Conservation (phyloP, 176 grass and related monocot species). For the Alloteropsis semialata region DNA sequence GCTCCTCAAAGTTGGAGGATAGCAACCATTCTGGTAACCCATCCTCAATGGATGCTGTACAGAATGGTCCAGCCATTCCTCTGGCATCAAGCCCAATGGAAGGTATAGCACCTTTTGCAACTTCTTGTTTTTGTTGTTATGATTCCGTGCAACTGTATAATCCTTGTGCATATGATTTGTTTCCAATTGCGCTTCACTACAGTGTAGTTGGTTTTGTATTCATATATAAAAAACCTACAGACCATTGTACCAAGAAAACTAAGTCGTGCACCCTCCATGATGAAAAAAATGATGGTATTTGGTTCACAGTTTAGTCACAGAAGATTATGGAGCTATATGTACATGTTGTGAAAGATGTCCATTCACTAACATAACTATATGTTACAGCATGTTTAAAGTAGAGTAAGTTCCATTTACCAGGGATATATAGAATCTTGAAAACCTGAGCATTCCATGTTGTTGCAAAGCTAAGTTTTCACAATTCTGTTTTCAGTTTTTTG, state of each 20-base stretch:
- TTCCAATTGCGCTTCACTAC: not conserved
- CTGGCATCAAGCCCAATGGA: constrained; percentile 51
- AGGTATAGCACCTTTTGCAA: not conserved
- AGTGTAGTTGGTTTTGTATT: constrained; percentile 9
- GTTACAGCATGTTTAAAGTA: not conserved
- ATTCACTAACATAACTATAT: not conserved
- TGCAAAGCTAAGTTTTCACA: no score
- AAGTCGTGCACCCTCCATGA: not conserved
- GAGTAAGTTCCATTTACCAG: not conserved
- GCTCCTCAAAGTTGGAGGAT: constrained; percentile 82
- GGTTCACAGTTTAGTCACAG: not conserved
- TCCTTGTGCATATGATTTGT: constrained; percentile 1
- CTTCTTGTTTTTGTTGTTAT: not conserved
- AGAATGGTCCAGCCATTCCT: constrained; percentile 69
- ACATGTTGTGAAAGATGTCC: not conserved
- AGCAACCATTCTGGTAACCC: constrained; percentile 87
- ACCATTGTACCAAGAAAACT: not conserved
- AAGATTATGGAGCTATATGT: not conserved
- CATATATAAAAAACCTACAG: not conserved
- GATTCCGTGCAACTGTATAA: not conserved
- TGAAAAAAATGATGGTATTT: not conserved
- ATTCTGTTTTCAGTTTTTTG: no score
- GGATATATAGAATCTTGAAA: not conserved
- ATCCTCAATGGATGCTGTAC: constrained; percentile 66
- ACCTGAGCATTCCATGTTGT: not conserved